Evolutionary conservation across 192 early-diverging fungal genomes (phyloP).

Genomic region (Phycomyces nitens): DNA sequence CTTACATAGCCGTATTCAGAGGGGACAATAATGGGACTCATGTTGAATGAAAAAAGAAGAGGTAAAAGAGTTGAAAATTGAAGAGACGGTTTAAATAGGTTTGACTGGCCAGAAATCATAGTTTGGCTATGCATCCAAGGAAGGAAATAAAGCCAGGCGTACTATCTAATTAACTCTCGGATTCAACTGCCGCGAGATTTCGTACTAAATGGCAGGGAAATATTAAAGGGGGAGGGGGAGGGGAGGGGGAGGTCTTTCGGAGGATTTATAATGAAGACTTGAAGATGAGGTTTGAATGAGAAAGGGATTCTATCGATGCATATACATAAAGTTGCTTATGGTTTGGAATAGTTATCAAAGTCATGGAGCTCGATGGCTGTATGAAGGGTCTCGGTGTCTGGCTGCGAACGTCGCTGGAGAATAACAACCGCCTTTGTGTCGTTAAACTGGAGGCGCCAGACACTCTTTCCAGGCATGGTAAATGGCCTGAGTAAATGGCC

Average conservation of each 20-base stretch:
- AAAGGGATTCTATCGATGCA: too few species aligned
- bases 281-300: too few species aligned
- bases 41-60: slow-evolving; percentile 1
- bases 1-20: slow-evolving; percentile 60
- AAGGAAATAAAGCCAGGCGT: slow-evolving; percentile 2
- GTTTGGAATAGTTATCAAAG: slow-evolving; percentile 26
- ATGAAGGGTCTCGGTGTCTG: slow-evolving; percentile 1
- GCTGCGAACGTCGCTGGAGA: slow-evolving; percentile 36
- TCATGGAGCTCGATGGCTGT: slow-evolving; percentile 40
- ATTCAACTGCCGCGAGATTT: not conserved
- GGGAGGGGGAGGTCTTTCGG: not conserved
- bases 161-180: not conserved
- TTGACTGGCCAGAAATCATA: not conserved
- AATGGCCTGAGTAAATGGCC: slow-evolving; percentile 84
- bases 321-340: too few species aligned
- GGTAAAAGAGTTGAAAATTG: not conserved
- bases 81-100: too few species aligned
- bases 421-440: slow-evolving; percentile 54
- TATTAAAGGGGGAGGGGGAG: not conserved
- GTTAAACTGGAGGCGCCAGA: slow-evolving; percentile 72
- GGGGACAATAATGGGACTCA: slow-evolving; percentile 40
- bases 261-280: too few species aligned
- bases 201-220: not conserved
- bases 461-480: slow-evolving; percentile 70
- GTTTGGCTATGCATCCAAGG: not conserved